Evolutionary conservation across 2,329 filamentous ascomycete species (phyloP).

Genomic region (Alternaria angustiovoidea): DNA sequence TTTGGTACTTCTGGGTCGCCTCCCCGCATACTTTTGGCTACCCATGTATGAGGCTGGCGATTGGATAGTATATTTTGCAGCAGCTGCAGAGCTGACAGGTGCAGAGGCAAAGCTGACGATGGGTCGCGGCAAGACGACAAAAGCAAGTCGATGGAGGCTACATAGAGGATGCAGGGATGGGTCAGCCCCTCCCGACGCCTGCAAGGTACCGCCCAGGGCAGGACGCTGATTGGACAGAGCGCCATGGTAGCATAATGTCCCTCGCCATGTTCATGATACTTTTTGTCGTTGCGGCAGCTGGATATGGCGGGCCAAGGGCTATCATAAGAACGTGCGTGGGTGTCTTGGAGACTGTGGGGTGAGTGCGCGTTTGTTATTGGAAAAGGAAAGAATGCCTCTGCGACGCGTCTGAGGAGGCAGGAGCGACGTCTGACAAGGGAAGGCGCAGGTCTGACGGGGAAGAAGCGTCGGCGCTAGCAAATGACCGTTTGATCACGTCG

Average conservation of each 20-base stretch:
- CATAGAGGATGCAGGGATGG: conserved; percentile 10
- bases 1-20: conserved; percentile 19
- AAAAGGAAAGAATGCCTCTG: conserved; percentile 17
- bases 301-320: conserved; percentile 16
- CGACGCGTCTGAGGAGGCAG: conserved; percentile 13
- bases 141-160: conserved; percentile 2
- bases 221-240: conserved; percentile 23
- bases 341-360: conserved; percentile 17
- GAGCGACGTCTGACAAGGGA: conserved; percentile 10
- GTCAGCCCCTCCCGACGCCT: conserved; percentile 21
- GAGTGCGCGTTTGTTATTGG: not conserved
- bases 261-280: conserved; percentile 16
- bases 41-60: not conserved
- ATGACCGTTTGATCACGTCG: conserved; percentile 15
- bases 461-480: conserved; percentile 13
- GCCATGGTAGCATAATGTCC: conserved; percentile 12
- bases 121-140: conserved; percentile 1
- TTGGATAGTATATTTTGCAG: conserved; percentile 3
- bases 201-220: conserved; percentile 27
- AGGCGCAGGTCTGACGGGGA: not conserved
- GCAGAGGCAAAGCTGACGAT: conserved; percentile 10
- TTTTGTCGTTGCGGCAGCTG: conserved; percentile 25
- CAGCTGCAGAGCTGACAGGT: conserved; percentile 5
- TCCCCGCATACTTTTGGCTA: conserved; percentile 19
- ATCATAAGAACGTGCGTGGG: conserved; percentile 6